Evolutionary conservation across 148 eudicot species (phyloP).

Genomic region (Fagopyrum tataricum): DNA sequence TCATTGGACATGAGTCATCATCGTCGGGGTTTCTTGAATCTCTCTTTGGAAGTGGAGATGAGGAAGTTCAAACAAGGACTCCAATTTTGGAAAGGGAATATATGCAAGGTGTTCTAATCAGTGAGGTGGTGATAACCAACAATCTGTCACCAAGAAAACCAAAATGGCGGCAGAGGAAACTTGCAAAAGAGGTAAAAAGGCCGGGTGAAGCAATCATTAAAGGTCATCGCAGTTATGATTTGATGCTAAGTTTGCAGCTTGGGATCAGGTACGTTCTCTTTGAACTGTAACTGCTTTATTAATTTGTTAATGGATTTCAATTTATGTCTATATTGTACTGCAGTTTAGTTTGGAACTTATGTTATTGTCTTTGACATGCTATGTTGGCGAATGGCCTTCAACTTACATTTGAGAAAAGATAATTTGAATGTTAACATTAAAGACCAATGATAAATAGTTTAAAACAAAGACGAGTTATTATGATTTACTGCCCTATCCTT

Average conservation of each 20-base stretch:
- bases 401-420: not conserved
- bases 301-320: not conserved
- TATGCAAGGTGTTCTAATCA: conserved; percentile 96
- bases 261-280: conserved; percentile 66
- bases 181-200: conserved; percentile 73
- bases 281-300: not conserved
- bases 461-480: not conserved
- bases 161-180: conserved; percentile 56
- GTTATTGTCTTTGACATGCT: not conserved
- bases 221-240: conserved; percentile 98
- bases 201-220: conserved; percentile 94
- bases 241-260: conserved; percentile 96
- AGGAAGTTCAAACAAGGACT: conserved; percentile 24
- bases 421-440: not conserved
- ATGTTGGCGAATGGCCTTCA: not conserved
- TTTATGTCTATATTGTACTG: not conserved
- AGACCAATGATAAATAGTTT: not conserved
- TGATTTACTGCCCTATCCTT: not conserved
- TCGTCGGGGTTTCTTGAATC: conserved; percentile 40
- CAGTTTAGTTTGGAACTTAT: not conserved
- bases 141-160: conserved; percentile 60
- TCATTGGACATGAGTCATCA: conserved; percentile 49
- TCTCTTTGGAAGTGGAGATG: conserved; percentile 39
- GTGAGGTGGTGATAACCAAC: conserved; percentile 66
- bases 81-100: conserved; percentile 88